A percentile compares a stretch with the other conserved stretches of the same genome.
Conservation (phyloP, 2,329 filamentous ascomycete genomes). For the Botrytis fragariae region DNA sequence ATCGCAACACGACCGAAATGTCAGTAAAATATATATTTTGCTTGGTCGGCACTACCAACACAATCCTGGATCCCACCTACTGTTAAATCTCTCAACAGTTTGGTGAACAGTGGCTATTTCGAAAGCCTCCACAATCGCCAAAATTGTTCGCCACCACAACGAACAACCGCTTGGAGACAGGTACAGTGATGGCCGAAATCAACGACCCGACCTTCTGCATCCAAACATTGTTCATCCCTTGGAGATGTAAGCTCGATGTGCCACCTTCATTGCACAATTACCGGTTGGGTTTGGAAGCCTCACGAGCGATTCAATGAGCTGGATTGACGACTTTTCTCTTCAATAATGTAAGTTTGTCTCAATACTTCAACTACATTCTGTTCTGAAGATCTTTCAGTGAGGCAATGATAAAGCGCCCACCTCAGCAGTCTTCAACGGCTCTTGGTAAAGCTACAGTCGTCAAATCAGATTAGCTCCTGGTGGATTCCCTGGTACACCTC, state of each 20-base stretch:
- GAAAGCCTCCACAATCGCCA: neutral
- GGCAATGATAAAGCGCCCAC: slow-evolving; percentile 96
- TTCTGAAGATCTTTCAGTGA: slow-evolving; percentile 64
- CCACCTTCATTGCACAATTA: neutral
- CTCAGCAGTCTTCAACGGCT: slow-evolving; percentile 73
- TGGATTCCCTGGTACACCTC: slow-evolving; percentile 72
- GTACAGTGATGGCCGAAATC: neutral
- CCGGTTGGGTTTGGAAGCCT: neutral
- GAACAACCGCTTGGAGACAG: neutral
- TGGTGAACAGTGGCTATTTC: neutral
- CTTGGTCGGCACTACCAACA: neutral
- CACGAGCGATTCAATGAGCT: neutral
- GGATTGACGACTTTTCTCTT: slow-evolving; percentile 44
- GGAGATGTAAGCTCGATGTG: too few species aligned
- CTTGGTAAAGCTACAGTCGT: slow-evolving; percentile 66
- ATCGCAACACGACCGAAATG: neutral
- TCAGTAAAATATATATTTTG: neutral
- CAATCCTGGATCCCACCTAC: neutral
- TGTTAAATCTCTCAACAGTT: neutral
- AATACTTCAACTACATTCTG: slow-evolving; percentile 16
- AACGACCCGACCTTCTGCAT: too few species aligned
- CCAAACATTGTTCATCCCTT: too few species aligned
- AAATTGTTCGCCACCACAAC: neutral
- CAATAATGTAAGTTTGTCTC: slow-evolving; percentile 80
- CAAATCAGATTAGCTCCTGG: slow-evolving; percentile 68